phyloP scores from a whole-genome alignment of 495 filamentous ascomycete species.

The Mytilinidion resinicola region DNA sequence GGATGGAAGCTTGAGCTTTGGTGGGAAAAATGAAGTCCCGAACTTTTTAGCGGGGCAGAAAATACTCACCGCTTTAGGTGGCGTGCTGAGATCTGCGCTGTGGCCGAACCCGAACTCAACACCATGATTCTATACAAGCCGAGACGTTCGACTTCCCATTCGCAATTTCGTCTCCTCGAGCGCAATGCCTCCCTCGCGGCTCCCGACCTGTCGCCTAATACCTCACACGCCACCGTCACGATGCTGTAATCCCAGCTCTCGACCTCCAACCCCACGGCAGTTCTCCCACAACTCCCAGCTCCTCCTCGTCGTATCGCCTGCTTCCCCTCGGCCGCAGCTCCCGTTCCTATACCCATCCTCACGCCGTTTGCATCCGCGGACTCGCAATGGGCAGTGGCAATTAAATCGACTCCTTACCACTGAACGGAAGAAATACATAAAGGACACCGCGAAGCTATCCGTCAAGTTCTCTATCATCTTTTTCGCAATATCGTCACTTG shows the following conservation, averaged over 20 bases:
- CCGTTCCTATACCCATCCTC: conserved; percentile 63
- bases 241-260: neutral
- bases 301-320: conserved; percentile 44
- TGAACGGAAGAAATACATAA: conserved; percentile 61
- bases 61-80: neutral
- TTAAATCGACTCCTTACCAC: conserved; percentile 70
- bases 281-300: conserved; percentile 25
- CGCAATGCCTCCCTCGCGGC: conserved; percentile 14
- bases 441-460: conserved; percentile 54
- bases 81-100: neutral
- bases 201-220: conserved; percentile 10
- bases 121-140: neutral
- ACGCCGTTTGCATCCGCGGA: conserved; percentile 35
- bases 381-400: conserved; percentile 46
- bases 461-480: conserved; percentile 53
- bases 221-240: conserved; percentile 1
- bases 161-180: neutral
- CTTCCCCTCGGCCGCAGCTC: conserved; percentile 62
- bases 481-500: conserved; percentile 49
- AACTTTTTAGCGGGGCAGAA: conserved; percentile 10
- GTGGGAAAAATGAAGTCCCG: neutral
- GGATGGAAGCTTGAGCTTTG: neutral
- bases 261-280: conserved; percentile 15
- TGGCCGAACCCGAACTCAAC: no score
- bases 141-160: neutral